These are phyloP conservation scores for Pyrus pyrifolia DNA, from an alignment of 306 rosid species.

Conservation along the genomic window DNA sequence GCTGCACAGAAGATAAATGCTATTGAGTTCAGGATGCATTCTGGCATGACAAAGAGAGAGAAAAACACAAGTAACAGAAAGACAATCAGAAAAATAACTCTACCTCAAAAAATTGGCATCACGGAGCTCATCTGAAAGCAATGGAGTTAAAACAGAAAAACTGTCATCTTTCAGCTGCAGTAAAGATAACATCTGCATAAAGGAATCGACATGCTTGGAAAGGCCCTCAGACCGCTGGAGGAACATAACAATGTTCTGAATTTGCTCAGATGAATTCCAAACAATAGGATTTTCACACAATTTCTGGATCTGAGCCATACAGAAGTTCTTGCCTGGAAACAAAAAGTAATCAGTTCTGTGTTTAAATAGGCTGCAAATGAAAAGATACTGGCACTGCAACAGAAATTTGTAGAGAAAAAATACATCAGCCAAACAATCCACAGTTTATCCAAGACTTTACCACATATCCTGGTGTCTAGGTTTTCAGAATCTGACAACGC, in stretches of 20 bases:
- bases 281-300: constrained; percentile 58
- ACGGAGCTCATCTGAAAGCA: constrained; percentile 69
- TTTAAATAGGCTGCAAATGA: neutral
- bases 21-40: constrained; percentile 13
- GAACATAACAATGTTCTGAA: constrained; percentile 64
- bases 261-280: constrained; percentile 53
- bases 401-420: neutral
- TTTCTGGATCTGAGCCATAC: constrained; percentile 76
- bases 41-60: constrained; percentile 1
- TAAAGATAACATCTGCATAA: constrained; percentile 86
- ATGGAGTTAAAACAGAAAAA: constrained; percentile 57
- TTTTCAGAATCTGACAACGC: constrained; percentile 88
- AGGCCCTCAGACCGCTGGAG: constrained; percentile 81
- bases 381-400: constrained; percentile 1
- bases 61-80: constrained; percentile 9
- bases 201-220: constrained; percentile 85
- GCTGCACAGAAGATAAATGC: constrained; percentile 33
- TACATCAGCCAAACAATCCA: neutral
- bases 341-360: constrained; percentile 4
- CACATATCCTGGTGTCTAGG: constrained; percentile 56
- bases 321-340: constrained; percentile 69
- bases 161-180: constrained; percentile 61
- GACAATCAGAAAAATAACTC: constrained; percentile 7
- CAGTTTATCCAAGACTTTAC: constrained; percentile 34
- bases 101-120: constrained; percentile 73